phyloP scores from a whole-genome alignment of 306 rosid genomes.

The Betula pendula region DNA sequence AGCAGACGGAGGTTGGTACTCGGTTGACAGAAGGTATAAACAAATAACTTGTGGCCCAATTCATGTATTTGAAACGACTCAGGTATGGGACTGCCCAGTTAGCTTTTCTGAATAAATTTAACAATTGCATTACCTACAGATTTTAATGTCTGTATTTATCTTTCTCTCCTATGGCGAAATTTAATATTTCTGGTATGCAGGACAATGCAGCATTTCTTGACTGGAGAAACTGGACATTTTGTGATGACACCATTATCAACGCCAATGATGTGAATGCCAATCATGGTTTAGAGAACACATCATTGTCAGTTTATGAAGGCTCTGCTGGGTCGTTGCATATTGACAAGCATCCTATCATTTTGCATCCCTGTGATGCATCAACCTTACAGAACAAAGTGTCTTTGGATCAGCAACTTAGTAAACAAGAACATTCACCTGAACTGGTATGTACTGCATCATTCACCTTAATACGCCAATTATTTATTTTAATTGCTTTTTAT shows the following conservation, averaged over 20 bases:
- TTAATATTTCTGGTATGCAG: slow-evolving; percentile 47
- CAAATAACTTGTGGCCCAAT: slow-evolving; percentile 45
- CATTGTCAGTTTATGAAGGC: slow-evolving; percentile 43
- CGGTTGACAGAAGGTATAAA: slow-evolving; percentile 25
- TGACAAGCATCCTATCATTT: slow-evolving; percentile 42
- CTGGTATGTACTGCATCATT: slow-evolving; percentile 43
- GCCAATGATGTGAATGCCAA: slow-evolving; percentile 14
- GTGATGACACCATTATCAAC: slow-evolving; percentile 27
- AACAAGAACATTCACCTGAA: slow-evolving; percentile 32
- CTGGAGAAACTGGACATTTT: slow-evolving; percentile 72
- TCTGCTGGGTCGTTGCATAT: slow-evolving; percentile 59
- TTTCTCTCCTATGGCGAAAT: slow-evolving; percentile 22
- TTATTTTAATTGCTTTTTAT: slow-evolving; percentile 7
- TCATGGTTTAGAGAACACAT: slow-evolving; percentile 29
- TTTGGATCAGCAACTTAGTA: slow-evolving; percentile 37
- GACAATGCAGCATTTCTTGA: slow-evolving; percentile 47
- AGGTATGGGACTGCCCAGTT: too few species aligned
- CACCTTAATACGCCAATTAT: not conserved
- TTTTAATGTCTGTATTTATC: not conserved
- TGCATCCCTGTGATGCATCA: slow-evolving; percentile 25
- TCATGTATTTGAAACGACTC: slow-evolving; percentile 68
- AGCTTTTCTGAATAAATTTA: too few species aligned
- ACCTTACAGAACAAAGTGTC: slow-evolving; percentile 27
- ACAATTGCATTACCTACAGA: not conserved
- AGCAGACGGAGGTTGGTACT: slow-evolving; percentile 19